Base-by-base conservation (phyloP, 2,329 filamentous ascomycete species). In the Lasiodiplodia citricola region DNA sequence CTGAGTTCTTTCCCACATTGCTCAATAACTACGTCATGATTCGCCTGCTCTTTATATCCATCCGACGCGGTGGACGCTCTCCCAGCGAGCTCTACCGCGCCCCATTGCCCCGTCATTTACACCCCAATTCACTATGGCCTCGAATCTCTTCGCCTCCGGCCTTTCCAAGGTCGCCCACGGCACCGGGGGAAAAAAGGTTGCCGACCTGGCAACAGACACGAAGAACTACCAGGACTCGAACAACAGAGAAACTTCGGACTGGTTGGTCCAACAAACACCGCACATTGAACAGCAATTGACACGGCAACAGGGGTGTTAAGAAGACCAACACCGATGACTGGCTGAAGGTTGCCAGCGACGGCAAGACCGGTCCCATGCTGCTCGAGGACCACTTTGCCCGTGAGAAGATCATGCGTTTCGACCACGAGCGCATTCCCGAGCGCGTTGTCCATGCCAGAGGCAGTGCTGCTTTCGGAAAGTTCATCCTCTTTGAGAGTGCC, bases 381-480 rank as follows among this genome's bases (percentile, higher is more conserved):
- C 77, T 96, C 2, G 92, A 96, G 75, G 92, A 96, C 71, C 84
- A 86, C 11, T 89, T 92, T 74, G 88, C 81, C 0, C 85, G 92
- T 14, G 92, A 96, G 78, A 94, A 92, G 88, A 90, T 91, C 50
- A 87, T 89, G 77, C 89, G 90, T 35, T 94, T 96, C 74, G 92
- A 95, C 70, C 92, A 92, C 74, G 89, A 91, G 74, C 85, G 89
- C 62, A 91, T 91, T 69, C 89, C 89, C 2, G 89, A 91, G 75
- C 84, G 88, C 71, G 89, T 91, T 23, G 89, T 92, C 1, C 89
- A 91, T 74, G 89, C 90, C 21, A 85, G 88, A 68, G 89, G 89
- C 47, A 82, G 87, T 14, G 89, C 85, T 57, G 90, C 89, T 16
- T 90, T 90, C 73, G 89, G 90, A 58, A 88, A 84, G 55, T 92